A percentile compares a stretch with the other conserved stretches of the same genome.
Evolutionary conservation across 495 filamentous ascomycete species (phyloP).

Genomic region (Friedmanniomyces simplex): DNA sequence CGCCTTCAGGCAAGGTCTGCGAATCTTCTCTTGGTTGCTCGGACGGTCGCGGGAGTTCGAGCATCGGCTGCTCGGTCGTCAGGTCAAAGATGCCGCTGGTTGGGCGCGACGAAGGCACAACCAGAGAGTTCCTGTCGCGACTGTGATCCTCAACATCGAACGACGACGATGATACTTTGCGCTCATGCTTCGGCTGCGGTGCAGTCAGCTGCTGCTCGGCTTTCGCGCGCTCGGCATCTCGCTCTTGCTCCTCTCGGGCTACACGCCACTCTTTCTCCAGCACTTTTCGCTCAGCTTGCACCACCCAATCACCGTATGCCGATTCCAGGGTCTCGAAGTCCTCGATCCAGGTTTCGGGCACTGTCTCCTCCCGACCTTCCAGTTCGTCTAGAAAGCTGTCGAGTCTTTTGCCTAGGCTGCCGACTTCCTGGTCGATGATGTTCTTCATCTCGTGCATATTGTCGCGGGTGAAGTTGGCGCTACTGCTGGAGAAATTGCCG

Average conservation of each 20-base stretch:
- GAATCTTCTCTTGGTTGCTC: conserved; percentile 3
- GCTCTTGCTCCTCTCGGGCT: background rate
- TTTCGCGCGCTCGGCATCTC: background rate
- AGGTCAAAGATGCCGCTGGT: background rate
- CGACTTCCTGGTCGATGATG: conserved; percentile 57
- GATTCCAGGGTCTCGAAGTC: conserved; percentile 69
- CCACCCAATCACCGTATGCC: conserved; percentile 69
- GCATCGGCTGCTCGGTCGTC: background rate
- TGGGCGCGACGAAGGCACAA: background rate
- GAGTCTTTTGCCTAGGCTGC: conserved; percentile 57
- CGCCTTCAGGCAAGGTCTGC: background rate
- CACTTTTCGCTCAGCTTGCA: conserved; percentile 28
- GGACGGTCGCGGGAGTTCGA: background rate
- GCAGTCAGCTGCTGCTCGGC: background rate
- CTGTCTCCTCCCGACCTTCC: conserved; percentile 68
- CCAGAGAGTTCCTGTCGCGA: background rate
- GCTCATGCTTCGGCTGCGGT: background rate
- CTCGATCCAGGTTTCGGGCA: conserved; percentile 83
- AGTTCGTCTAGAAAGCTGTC: conserved; percentile 77
- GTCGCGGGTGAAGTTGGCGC: conserved; percentile 9
- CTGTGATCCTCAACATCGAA: background rate
- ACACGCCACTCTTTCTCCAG: conserved; percentile 28
- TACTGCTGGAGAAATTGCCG: background rate
- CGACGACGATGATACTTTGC: background rate
- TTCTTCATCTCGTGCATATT: conserved; percentile 21